These are phyloP conservation scores for Barbarea vulgaris DNA, from an alignment of 345 rosid genomes.

Conservation along the genomic window DNA sequence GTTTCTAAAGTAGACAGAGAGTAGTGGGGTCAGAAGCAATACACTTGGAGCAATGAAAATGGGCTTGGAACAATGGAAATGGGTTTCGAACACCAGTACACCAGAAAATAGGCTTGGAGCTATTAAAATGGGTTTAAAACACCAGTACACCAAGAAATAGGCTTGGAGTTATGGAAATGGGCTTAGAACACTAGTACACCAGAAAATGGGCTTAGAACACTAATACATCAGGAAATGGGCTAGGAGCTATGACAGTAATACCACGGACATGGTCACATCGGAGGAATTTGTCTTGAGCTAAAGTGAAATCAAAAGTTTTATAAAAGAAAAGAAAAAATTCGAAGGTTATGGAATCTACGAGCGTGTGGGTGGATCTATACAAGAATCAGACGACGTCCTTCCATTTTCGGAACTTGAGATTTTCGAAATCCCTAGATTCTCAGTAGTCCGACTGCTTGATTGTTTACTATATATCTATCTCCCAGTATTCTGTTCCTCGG, in stretches of 20 bases:
- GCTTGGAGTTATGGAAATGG: no score
- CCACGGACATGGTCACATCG: background rate
- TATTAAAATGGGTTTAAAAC: no score
- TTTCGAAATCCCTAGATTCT: background rate
- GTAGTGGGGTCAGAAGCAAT: constrained; percentile 3
- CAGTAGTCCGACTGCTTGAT: background rate
- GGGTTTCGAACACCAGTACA: no score
- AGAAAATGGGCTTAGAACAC: no score
- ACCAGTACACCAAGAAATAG: no score
- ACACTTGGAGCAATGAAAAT: no score
- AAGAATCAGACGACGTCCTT: constrained; percentile 29
- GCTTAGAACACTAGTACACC: no score
- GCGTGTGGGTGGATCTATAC: constrained; percentile 36
- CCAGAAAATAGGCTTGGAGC: no score
- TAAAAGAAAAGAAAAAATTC: background rate
- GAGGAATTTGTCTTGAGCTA: background rate
- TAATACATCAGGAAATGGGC: no score
- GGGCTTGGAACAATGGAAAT: no score
- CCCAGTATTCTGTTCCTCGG: background rate
- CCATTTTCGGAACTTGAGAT: constrained; percentile 16
- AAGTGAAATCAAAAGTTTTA: background rate
- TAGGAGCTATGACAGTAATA: no score
- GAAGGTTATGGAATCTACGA: constrained; percentile 25
- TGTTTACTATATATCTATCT: background rate
- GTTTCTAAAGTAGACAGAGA: background rate